Percentiles rank a stretch among this genome's conserved stretches.
These are phyloP conservation scores for Dioscorea alata DNA, from an alignment of 106 monocot genomes.

Conservation along the genomic window DNA sequence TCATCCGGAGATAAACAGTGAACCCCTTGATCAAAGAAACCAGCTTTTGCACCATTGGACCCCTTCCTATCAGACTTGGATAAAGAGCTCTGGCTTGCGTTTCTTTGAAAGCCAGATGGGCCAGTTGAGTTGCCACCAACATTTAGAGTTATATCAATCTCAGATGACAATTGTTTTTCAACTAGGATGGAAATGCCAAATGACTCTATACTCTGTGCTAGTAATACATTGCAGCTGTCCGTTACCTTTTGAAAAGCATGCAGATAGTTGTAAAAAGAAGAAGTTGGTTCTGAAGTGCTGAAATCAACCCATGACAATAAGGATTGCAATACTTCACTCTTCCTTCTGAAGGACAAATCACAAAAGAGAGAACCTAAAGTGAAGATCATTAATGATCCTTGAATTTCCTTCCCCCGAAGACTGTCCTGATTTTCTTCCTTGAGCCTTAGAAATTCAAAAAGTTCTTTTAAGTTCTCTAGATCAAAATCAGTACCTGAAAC, in stretches of 20 bases:
- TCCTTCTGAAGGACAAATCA: constrained; percentile 56
- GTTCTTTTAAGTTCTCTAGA: constrained; percentile 63
- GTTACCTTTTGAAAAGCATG: constrained; percentile 60
- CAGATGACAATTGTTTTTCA: constrained; percentile 6
- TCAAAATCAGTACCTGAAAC: constrained; percentile 48
- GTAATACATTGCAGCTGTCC: constrained; percentile 45
- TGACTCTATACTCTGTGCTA: constrained; percentile 30
- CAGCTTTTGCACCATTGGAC: background rate
- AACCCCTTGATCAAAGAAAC: constrained; percentile 4
- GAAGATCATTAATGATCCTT: constrained; percentile 65
- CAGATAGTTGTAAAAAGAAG: constrained; percentile 57
- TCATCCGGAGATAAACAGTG: constrained; percentile 23
- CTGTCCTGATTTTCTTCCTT: constrained; percentile 23
- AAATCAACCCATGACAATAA: constrained; percentile 60
- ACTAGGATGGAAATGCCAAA: constrained; percentile 35
- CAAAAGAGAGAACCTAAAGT: constrained; percentile 63
- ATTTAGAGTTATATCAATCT: background rate
- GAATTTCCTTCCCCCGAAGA: constrained; percentile 21
- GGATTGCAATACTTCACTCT: constrained; percentile 53
- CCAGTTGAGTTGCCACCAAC: constrained; percentile 12
- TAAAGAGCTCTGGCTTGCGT: background rate
- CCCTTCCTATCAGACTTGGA: constrained; percentile 1
- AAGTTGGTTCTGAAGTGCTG: constrained; percentile 42
- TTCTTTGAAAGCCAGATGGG: constrained; percentile 6
- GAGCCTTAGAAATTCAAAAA: constrained; percentile 46